Evolutionary conservation across 257 asterid genomes (phyloP), one percentile per base, ranked within the genome.

Genomic region (Misopates orontium): DNA sequence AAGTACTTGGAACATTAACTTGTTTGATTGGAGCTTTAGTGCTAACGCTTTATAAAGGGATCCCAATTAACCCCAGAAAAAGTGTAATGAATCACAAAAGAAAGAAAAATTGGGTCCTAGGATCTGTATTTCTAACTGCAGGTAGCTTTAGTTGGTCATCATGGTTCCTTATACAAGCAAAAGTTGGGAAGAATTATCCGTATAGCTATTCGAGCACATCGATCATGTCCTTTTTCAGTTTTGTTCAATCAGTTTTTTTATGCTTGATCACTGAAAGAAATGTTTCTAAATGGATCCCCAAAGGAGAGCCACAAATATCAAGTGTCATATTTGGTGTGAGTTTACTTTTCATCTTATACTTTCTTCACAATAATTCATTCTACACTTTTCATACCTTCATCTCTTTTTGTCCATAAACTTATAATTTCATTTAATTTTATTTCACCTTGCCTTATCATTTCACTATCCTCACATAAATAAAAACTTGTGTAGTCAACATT

Each of bases 81-180:
- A 15, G 52, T 14, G 69, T 47, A 13, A 44, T 28, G 16, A 72
- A 56, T 22, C 70, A 10, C 61, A 19, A 56, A 39, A 68, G 51
- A 56, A 9, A 75, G 0, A 60, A 63, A 51, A 31, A 53, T n/a
- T 75, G 78, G 75, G 86, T 74, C 3, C n/a, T 66, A 3, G 96
- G 96, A 16, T 76, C 97, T 4, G 67, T 81, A 7, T 77, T 84
- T 75, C 80, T 91, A 18, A 55, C 70, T n/a, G 68, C 71, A 3
- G 93, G 89, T 23, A 78, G 84, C 75, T 4, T 83, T 7, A 67
- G 71, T 25, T 88, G 94, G 98, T 71, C 94, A 18, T 88, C 90
- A 8, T 91, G 98, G 98, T 91, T 84, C 62, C 69, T 83, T 13
- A 67, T 86, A 40, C 96, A 86, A 75, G 82, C 88, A 3, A 81